Evolutionary conservation across 805 yeast species (phyloP).

Genomic region (Candida montana): DNA sequence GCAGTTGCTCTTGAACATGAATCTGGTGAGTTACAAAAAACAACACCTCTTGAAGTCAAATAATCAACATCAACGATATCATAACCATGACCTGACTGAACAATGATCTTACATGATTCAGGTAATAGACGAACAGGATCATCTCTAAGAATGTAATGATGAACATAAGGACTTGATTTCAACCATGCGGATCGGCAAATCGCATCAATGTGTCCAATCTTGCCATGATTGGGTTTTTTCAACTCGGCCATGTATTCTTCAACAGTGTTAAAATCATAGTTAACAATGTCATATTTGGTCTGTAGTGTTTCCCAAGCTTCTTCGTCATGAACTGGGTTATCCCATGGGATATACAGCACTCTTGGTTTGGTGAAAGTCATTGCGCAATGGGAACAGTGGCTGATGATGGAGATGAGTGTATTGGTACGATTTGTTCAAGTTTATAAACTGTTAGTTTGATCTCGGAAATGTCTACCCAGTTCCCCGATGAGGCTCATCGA

Average conservation of each 20-base stretch:
- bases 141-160: slow-evolving; percentile 31
- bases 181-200: slow-evolving; percentile 36
- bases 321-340: slow-evolving; percentile 32
- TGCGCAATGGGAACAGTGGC: too few relatives aligned
- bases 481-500: too few relatives aligned
- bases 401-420: too few relatives aligned
- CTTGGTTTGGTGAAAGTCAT: slow-evolving; percentile 26
- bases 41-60: slow-evolving; percentile 27
- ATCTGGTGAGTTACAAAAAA: slow-evolving; percentile 36
- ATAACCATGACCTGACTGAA: slow-evolving; percentile 36
- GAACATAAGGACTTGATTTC: slow-evolving; percentile 33
- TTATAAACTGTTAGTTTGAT: too few relatives aligned
- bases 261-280: slow-evolving; percentile 29
- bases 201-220: slow-evolving; percentile 31
- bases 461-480: too few relatives aligned
- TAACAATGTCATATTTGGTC: slow-evolving; percentile 31
- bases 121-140: slow-evolving; percentile 31
- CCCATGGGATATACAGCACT: slow-evolving; percentile 35
- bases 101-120: slow-evolving; percentile 30
- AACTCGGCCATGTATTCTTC: slow-evolving; percentile 32
- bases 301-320: slow-evolving; percentile 32
- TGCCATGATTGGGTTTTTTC: slow-evolving; percentile 31
- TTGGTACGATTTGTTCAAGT: too few relatives aligned
- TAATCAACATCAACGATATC: slow-evolving; percentile 35
- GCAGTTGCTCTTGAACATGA: slow-evolving; percentile 36